These are phyloP conservation scores for Candida easanensis DNA, from an alignment of 805 yeast genomes.

Conservation along the genomic window DNA sequence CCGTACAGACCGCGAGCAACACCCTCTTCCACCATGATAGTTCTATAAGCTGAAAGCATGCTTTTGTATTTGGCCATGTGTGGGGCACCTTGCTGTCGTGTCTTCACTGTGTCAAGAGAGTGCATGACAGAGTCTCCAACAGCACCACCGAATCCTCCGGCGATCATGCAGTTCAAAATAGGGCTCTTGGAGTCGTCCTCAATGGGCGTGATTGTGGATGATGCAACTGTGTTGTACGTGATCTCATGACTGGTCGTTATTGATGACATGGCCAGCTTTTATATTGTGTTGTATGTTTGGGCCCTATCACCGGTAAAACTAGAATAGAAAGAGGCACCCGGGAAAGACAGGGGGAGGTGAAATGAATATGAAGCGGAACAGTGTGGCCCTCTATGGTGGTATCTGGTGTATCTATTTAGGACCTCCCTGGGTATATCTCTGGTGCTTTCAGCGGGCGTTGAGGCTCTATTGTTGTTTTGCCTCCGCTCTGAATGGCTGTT, in stretches of 20 bases:
- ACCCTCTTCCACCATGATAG: conserved; percentile 85
- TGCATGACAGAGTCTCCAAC: conserved; percentile 94
- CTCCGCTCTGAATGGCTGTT: too few species aligned
- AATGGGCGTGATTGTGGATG: conserved; percentile 16
- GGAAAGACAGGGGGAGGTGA: too few species aligned
- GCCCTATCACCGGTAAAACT: background rate
- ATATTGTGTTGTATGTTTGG: background rate
- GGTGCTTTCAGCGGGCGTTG: too few species aligned
- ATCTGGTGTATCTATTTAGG: too few species aligned
- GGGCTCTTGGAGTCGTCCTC: conserved; percentile 30
- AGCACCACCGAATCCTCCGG: conserved; percentile 95
- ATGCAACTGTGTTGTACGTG: conserved; percentile 15
- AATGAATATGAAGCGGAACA: too few species aligned
- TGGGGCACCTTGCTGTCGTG: conserved; percentile 95
- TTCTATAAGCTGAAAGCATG: conserved; percentile 72
- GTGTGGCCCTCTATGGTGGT: too few species aligned
- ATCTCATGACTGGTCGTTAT: conserved; percentile 12
- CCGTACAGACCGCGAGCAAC: conserved; percentile 80
- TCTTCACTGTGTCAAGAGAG: conserved; percentile 93
- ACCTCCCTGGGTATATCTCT: too few species aligned
- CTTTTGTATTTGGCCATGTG: conserved; percentile 61
- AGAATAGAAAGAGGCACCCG: too few species aligned
- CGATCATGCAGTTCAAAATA: conserved; percentile 62
- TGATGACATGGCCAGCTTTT: conserved; percentile 8
- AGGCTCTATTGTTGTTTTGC: too few species aligned